Evolutionary conservation across 2,329 filamentous ascomycete species (phyloP), one percentile per base, ranked within the genome.

Genomic region (Claviceps cyperi): DNA sequence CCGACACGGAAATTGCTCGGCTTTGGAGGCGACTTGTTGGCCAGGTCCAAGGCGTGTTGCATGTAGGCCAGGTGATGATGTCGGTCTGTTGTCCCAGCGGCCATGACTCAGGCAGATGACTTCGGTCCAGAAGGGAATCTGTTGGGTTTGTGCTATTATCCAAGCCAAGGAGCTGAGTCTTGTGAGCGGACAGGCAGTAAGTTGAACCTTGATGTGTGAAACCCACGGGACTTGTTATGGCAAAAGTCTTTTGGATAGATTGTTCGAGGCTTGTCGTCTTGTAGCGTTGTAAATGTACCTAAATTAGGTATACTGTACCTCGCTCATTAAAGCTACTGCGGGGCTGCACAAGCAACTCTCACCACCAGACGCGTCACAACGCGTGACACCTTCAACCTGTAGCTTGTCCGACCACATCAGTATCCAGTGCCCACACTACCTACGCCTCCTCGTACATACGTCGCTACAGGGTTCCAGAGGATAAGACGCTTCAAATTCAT

Each of bases 1-100:
- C 92, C 92, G 21, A 98, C 90, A 52, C 91, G 81, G 70, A 89
- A 98, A 66, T 97, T 97, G 48, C 87, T 89, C 2, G 90, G 84
- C 59, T 84, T 89, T 28, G 88, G 87, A 2, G 87, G 86, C 11
- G 90, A 94, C 55, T 84, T 77, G 37, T 76, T 74, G 13, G 92
- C 90, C 54, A 89, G 74, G n/a, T 75, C 69, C 51, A 97, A 77
- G 38, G 88, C 88, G 50, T 83, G 70, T 50, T 72, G 76, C 72
- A 97, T 84, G 62, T 70, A 70, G 2, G 61, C 66, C 46, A 62
- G 60, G 60, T 78, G 75, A 50, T 76, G 67, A 35, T 63, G 67
- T 6, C 28, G 28, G 9, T 56, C 54, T 8, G 55, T 53, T 52
- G 58, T 49, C 28, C 53, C 53, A 47, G 50, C 53, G 46, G 50